Evolutionary conservation across 2,329 filamentous ascomycete species (phyloP), one percentile per base, ranked within the genome.

Genomic region (Periconia sp.): DNA sequence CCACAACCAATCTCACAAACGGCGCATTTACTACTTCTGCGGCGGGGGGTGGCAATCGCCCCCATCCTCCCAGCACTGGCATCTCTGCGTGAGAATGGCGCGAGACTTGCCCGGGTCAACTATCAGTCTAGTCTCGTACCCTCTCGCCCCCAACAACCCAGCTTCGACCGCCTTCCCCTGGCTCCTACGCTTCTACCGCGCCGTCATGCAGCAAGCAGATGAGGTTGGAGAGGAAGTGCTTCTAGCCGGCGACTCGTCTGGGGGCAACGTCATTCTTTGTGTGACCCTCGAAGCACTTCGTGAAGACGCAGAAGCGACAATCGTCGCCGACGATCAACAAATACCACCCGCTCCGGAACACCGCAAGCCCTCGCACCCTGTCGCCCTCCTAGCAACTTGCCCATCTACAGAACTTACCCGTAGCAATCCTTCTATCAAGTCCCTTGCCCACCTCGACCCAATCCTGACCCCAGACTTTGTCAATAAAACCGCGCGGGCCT

Each of bases 11-110:
- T 49, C 52, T 23, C 52, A 53, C 13, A 64, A 52, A 19, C 74
- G 70, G 55, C 65, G 73, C 5, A 69, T 86, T 20, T 79, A 82
- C 55, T 85, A 85, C 54, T 84, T 84, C 56, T 75, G 76, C 0
- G 83, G 83, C 1, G 83, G 83, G 7, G 81, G 80, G 3, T 85
- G 83, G 79, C 80, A 81, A 54, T 73, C 72, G 57, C 79, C 79
- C 0, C 78, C 83, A 0, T 76, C 74, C 2, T 58, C 67, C 0
- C 74, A 82, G 45, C 83, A 85, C 56, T 85, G 82, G 82, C 73
- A 73, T 6, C 66, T 84, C 7, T 73, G 76, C 47, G 71, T 77
- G 0, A 76, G 81, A 49, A 65, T 85, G 6, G 76, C 76, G 0
- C 64, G 67, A 2, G 63, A 75, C 1, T 55, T 84, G 2, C 68